Percentiles rank a stretch among this genome's conserved stretches.
These are phyloP conservation scores for Paecilomyces variotii DNA, from an alignment of 2,329 filamentous ascomycete species.

Conservation along the genomic window DNA sequence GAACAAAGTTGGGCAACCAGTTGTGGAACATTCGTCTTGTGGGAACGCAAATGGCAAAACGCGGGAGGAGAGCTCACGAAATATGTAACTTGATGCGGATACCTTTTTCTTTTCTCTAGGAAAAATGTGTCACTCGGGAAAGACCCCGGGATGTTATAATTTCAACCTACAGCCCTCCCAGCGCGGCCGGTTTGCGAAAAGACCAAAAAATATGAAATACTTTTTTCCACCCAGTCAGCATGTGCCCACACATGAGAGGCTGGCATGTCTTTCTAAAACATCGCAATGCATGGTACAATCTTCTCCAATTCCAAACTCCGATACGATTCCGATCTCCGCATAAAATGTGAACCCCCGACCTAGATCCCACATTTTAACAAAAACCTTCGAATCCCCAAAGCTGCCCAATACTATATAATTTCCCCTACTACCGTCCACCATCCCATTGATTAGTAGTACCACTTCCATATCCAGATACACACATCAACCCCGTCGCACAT, in stretches of 20 bases:
- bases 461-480: too few species aligned
- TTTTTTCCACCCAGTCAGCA: constrained; percentile 21
- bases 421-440: background rate
- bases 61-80: constrained; percentile 28
- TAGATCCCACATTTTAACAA: background rate
- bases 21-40: background rate
- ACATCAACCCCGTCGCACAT: background rate
- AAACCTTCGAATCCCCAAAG: background rate
- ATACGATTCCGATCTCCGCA: background rate
- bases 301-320: constrained; percentile 6
- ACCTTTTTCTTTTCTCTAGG: constrained; percentile 25
- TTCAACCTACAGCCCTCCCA: constrained; percentile 20
- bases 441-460: background rate
- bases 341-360: background rate
- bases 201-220: constrained; percentile 29
- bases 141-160: constrained; percentile 18
- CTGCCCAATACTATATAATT: background rate
- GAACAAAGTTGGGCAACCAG: background rate
- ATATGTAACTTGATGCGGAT: constrained; percentile 33
- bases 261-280: constrained; percentile 18
- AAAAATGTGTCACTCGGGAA: constrained; percentile 26
- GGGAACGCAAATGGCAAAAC: constrained; percentile 1
- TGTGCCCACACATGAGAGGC: constrained; percentile 11
- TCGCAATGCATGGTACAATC: constrained; percentile 27
- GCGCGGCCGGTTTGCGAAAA: constrained; percentile 28